These are phyloP conservation scores for Tetrahymena malaccensis DNA, from an alignment of 73 alveolate species.

Conservation along the genomic window DNA sequence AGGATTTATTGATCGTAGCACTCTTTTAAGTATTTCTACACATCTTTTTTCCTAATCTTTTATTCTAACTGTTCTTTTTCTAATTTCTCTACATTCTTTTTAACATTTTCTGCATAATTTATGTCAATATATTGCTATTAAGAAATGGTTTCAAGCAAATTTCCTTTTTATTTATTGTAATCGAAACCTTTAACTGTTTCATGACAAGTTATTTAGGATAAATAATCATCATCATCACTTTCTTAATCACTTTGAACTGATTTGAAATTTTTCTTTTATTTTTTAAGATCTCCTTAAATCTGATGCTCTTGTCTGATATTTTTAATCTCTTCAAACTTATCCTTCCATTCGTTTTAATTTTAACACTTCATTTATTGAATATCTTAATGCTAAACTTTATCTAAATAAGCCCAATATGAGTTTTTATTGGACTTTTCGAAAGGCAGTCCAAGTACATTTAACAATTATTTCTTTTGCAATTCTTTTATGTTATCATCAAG, in stretches of 20 bases:
- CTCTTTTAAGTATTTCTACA: background rate
- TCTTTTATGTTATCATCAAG: background rate
- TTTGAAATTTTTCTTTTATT: background rate
- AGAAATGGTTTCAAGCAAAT: background rate
- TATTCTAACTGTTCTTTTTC: background rate
- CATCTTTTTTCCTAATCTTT: background rate
- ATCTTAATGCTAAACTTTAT: background rate
- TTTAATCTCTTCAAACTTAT: background rate
- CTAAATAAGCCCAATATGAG: background rate
- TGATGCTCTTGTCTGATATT: background rate
- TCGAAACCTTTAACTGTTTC: background rate
- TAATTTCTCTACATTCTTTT: background rate
- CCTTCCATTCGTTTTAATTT: background rate
- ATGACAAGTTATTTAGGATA: background rate
- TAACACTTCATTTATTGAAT: background rate
- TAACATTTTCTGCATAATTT: background rate
- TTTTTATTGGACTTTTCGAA: background rate
- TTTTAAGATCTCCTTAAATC: background rate
- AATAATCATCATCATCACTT: background rate
- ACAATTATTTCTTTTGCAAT: background rate
- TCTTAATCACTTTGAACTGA: background rate
- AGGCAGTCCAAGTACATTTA: background rate
- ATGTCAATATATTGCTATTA: background rate
- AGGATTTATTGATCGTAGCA: background rate
- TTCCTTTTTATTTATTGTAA: background rate